Percentiles rank a stretch among this genome's conserved stretches.
phyloP scores from a whole-genome alignment of 2,329 filamentous ascomycete species.

The Chaetothyriales sp. region DNA sequence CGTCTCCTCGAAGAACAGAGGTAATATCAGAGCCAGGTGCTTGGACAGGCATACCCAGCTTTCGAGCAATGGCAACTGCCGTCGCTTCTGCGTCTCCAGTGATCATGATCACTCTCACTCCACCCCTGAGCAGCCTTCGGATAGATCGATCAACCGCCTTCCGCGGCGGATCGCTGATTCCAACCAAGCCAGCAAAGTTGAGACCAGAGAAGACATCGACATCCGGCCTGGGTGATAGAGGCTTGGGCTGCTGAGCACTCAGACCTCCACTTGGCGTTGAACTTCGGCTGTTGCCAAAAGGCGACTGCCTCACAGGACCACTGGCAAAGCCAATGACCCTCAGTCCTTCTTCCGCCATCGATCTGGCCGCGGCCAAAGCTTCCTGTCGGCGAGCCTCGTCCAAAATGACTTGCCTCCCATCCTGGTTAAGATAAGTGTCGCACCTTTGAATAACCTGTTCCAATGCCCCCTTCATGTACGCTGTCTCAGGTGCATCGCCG shows the following conservation, averaged over 20 bases:
- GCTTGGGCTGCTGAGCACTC: constrained; percentile 2
- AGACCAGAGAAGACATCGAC: constrained; percentile 67
- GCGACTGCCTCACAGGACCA: constrained; percentile 44
- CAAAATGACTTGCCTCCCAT: constrained; percentile 72
- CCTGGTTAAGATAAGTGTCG: constrained; percentile 74
- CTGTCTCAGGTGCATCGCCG: constrained; percentile 55
- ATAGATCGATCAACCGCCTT: constrained; percentile 84
- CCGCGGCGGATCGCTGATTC: constrained; percentile 92
- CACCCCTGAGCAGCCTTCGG: constrained; percentile 75
- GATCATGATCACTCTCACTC: constrained; percentile 97
- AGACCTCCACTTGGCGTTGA: constrained; percentile 25
- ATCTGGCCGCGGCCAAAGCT: constrained; percentile 63
- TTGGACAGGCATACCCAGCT: constrained; percentile 82
- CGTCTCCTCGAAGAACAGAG: constrained; percentile 69
- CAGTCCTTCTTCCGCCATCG: constrained; percentile 77
- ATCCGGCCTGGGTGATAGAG: constrained; percentile 21
- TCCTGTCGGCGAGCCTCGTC: constrained; percentile 61
- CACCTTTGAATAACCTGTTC: constrained; percentile 76
- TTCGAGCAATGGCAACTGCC: constrained; percentile 80
- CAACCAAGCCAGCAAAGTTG: constrained; percentile 79
- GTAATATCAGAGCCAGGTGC: constrained; percentile 32
- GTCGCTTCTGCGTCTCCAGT: constrained; percentile 94
- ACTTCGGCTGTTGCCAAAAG: constrained; percentile 37
- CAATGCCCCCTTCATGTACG: constrained; percentile 89
- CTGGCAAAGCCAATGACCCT: constrained; percentile 89